Evolutionary conservation across 2,329 filamentous ascomycete genomes (phyloP), one percentile per base, ranked within the genome.

Genomic region (Hirsutella rhossiliensis): DNA sequence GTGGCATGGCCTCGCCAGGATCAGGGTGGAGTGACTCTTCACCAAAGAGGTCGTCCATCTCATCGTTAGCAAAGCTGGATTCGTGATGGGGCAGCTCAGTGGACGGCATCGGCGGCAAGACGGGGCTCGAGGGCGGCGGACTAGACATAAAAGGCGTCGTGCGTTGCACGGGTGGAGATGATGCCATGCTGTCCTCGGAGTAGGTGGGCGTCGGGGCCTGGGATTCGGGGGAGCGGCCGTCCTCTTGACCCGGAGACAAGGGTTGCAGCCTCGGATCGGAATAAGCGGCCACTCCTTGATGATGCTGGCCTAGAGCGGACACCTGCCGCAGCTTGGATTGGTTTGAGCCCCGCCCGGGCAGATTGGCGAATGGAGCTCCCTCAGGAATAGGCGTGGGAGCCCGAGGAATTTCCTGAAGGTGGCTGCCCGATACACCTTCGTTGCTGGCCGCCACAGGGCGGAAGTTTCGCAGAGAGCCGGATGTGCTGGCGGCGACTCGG

Each of bases 401-500:
- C 47, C 86, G 75, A 31, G 84, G 84, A n/a, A 80, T 63, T 51
- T 86, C 81, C 52, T 88, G 82, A 5, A 84, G 63, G 52, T 85
- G 78, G 40, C 61, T 72, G 30, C 63, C 65, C 28, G 57, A 48
- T 4, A 67, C 57, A 4, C 61, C 58, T 17, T 71, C 70, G 23
- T 62, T 64, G 3, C 65, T 69, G 20, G 73, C 66, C 29, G 74
- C 71, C 45, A 86, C 73, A 4, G 90, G 90, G 38, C 88, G 78
- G 60, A 95, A 84, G 40, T 82, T 82, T 38, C 90, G 84, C 46
- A 97, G 73, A 5, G 89, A 95, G 37, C 87, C 87, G 38, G 89
- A 84, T 15, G 86, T 94, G 59, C 87, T 94, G 40, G 90, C 90
- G 47, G 86, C 82, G n/a, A 95, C 87, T 41, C 89, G 78, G 23